These are phyloP conservation scores for Vaccinium corymbosum DNA, from an alignment of 148 eudicot species.

Conservation along the genomic window DNA sequence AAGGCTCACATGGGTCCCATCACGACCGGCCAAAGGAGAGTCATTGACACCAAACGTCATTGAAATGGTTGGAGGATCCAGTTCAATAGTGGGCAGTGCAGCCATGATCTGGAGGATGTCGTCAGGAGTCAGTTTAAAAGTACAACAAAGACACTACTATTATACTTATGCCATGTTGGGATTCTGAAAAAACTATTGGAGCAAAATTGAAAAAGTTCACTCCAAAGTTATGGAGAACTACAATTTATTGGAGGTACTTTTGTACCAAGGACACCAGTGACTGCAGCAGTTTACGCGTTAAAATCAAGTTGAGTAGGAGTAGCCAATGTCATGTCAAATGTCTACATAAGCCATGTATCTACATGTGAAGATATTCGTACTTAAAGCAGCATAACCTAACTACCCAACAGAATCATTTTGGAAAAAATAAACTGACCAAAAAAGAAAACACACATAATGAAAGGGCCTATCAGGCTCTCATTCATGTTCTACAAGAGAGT, in stretches of 20 bases:
- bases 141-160: neutral
- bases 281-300: neutral
- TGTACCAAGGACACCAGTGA: neutral
- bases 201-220: neutral
- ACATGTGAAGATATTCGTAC: neutral
- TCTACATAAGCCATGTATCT: neutral
- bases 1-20: conserved; percentile 84
- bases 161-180: neutral
- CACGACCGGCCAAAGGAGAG: conserved; percentile 95
- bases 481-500: too few species aligned
- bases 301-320: neutral
- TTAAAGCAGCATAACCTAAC: neutral
- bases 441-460: neutral
- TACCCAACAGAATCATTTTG: neutral
- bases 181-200: neutral
- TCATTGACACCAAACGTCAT: conserved; percentile 99
- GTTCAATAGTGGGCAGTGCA: conserved; percentile 78
- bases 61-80: conserved; percentile 99
- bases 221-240: neutral
- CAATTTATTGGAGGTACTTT: neutral
- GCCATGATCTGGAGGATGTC: conserved; percentile 52
- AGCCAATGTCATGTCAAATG: neutral
- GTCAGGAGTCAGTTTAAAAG: neutral
- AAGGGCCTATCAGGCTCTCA: neutral
- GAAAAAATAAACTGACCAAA: neutral